Base-by-base conservation (phyloP, 176 grass and related monocot species). In the Alopecurus myosuroides region DNA sequence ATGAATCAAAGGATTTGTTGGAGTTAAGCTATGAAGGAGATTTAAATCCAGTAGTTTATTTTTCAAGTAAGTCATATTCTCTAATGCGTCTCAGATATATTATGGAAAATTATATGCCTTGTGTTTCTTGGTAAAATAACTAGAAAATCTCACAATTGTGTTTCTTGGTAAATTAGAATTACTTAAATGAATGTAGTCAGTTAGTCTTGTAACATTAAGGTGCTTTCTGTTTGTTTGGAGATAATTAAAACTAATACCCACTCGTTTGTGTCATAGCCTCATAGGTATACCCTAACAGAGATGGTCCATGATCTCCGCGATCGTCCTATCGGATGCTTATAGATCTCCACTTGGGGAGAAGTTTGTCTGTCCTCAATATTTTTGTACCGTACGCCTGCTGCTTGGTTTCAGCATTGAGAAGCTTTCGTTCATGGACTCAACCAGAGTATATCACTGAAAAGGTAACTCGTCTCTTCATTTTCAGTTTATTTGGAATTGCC, bases 241-340 rank as follows among this genome's bases (percentile, higher is more conserved):
- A 28, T 22, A 2, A 63, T 29, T 0, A 23, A 14, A 60, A 11
- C 28, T 71, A 33, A 34, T 81, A 14, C 12, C 70, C 83, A 11
- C 33, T 58, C 35, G 40, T 80, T 63, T 46, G 0, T 85, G 7
- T 35, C 34, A 35, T 35, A 35, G 4, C 34, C 34, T 68, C 18
- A 51, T 45, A 92, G 94, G 81, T 97, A 97, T 72, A 92, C 90
- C 48, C 64, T 91, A 67, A 91, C 92, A 86, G 95, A 94, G 51
- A 94, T 97, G 88, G 79, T 67, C 37, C 84, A 89, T 26, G 92
- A 97, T 63, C 35, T 83, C 11, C 77, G 66, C 14, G 92, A 97
- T 19, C 7, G 92, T 26, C 95, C 95, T 9, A 63, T 94, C 11
- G 92, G 33, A 97, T 91, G 92, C 61, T 97, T 61, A 85, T 81